Evolutionary conservation across 2,329 filamentous ascomycete genomes (phyloP).

Genomic region (Thelonectria rubi): DNA sequence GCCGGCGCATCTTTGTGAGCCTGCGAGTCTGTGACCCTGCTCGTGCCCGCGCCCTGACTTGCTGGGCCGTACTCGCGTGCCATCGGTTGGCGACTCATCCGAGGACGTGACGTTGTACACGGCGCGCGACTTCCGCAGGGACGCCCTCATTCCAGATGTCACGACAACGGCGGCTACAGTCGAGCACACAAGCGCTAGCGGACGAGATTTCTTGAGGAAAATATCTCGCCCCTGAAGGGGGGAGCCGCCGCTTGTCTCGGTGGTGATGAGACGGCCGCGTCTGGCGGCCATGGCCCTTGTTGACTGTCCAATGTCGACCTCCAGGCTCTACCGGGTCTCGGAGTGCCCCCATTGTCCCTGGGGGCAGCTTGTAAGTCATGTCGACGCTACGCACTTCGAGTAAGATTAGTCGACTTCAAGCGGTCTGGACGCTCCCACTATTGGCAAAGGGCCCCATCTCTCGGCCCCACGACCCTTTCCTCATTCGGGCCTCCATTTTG

Average conservation of each 20-base stretch:
- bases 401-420: slow-evolving; percentile 22
- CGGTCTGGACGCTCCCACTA: slow-evolving; percentile 15
- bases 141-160: slow-evolving; percentile 13
- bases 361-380: slow-evolving; percentile 5
- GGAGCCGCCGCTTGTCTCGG: slow-evolving; percentile 6
- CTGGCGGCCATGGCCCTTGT: slow-evolving; percentile 11
- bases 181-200: slow-evolving; percentile 11
- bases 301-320: neutral
- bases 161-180: slow-evolving; percentile 8
- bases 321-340: neutral
- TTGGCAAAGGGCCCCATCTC: slow-evolving; percentile 10
- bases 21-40: neutral
- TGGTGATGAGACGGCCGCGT: slow-evolving; percentile 10
- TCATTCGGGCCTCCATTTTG: slow-evolving; percentile 9
- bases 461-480: slow-evolving; percentile 3
- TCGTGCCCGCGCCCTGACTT: slow-evolving; percentile 7
- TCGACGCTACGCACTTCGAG: slow-evolving; percentile 7
- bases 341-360: slow-evolving; percentile 5
- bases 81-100: slow-evolving; percentile 9
- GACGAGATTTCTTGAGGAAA: neutral
- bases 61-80: slow-evolving; percentile 20
- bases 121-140: slow-evolving; percentile 1
- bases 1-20: slow-evolving; percentile 7
- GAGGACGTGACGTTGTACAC: slow-evolving; percentile 1
- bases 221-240: slow-evolving; percentile 9